Evolutionary conservation across 768 basidiomycete species (phyloP).

Genomic region (Cystofilobasidium ferigula): DNA sequence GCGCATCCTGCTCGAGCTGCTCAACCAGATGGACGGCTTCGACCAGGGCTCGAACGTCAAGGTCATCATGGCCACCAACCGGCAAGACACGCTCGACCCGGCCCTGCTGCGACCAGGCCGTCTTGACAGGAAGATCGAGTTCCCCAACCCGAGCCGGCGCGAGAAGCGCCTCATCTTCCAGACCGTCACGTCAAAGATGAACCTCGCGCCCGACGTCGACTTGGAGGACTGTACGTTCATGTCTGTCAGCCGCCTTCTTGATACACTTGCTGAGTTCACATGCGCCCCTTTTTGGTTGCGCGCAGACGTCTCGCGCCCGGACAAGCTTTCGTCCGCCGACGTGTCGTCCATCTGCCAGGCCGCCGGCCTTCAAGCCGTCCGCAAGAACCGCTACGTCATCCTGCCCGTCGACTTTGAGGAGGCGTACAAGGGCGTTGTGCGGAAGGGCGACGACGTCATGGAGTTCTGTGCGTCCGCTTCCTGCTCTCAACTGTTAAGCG

Average conservation of each 20-base stretch:
- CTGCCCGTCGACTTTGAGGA: constrained; percentile 96
- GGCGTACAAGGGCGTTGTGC: constrained; percentile 99
- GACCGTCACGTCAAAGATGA: constrained; percentile 94
- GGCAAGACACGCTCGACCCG: constrained; percentile 94
- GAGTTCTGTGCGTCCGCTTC: constrained; percentile 64
- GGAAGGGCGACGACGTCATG: constrained; percentile 86
- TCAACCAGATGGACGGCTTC: constrained; percentile 99
- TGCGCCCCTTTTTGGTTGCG: background rate
- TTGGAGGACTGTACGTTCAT: constrained; percentile 78
- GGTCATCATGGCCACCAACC: constrained; percentile 99
- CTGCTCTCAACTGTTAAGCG: background rate
- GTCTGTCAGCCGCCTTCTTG: background rate
- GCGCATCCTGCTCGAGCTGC: constrained; percentile 86
- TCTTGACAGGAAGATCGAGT: constrained; percentile 96
- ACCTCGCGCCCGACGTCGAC: constrained; percentile 92
- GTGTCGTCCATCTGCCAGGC: constrained; percentile 93
- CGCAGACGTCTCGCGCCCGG: constrained; percentile 88
- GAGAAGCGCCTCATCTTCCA: constrained; percentile 98
- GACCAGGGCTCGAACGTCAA: constrained; percentile 98
- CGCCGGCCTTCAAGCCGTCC: constrained; percentile 66
- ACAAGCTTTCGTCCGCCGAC: constrained; percentile 88
- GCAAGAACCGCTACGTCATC: constrained; percentile 58
- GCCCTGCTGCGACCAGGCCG: constrained; percentile 94
- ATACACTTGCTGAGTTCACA: background rate
- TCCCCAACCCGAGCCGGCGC: constrained; percentile 82